Evolutionary conservation across 1,139 yeast genomes (phyloP), one percentile per base, ranked within the genome.

Genomic region (Barnettozyma hawaiiensis): DNA sequence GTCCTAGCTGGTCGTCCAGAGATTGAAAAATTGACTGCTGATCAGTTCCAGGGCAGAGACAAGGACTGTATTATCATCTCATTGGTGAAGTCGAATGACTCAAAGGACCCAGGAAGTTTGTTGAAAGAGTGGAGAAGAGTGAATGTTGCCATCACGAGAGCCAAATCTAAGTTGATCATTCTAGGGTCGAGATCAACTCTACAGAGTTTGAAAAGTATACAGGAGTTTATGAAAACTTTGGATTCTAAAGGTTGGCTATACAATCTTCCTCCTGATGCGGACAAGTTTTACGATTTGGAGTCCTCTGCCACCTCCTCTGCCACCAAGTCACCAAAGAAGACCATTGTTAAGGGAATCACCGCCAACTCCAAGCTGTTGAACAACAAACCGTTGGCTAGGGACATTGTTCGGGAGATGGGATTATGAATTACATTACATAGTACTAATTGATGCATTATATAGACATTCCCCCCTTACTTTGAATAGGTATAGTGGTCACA

Each of bases 41-140:
- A 94, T 61, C 92, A 86, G 51, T 92, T 85, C 52, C 98, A 94
- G 63, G 99, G 98, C 0, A 73, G 97, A 44, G 99, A 94, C 60
- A 92, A 89, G 60, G 94, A 89, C 40, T 82, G 96, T 54, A 79
- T 94, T 12, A 76, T 94, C 3, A 78, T 94, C 7, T 89, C 97
- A 1, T 65, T 92, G 50, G 97, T 90, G 4, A 70, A 96, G 36
- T 82, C 96, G 2, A 92, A 90, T 58, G 66, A 68, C 2, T 74
- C 75, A n/a, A 69, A 71, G 12, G 71, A 70, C 42, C 79, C 85
- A 1, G 97, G 98, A 1, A 86, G 85, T 33, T 67, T 92, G 41
- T 65, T 92, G 32, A 78, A 75, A 48, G 98, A 92, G 55, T 84
- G 97, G 92, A 71, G 97, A 51, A 73, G 98, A 49, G 75, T 94